Base-by-base conservation (phyloP, 495 filamentous ascomycete species). In the Aspergillus taichungensis region DNA sequence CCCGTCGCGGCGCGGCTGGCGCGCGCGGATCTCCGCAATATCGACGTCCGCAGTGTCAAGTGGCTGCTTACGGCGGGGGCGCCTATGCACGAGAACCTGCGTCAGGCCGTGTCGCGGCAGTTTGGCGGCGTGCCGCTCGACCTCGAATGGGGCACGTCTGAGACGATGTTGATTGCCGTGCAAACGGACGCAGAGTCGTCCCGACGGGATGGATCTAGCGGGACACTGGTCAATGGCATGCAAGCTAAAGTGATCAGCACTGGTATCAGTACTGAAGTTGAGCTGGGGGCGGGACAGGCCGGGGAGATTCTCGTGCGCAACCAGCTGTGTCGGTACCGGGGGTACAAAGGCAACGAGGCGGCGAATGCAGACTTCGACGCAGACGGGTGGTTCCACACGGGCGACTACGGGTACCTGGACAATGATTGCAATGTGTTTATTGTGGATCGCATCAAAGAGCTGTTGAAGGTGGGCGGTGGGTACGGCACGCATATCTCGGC, bases 401-500 rank as follows among this genome's bases (percentile, higher is more conserved):
- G 75, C 11, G 75, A 78, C 45, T 73, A 76, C 38, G 75, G 75
- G 42, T 72, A 78, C 51, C 74, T 70, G 42, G 62, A 75, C 48
- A 46, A 53, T 30, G 60, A 68, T 33, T 71, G 75, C 28, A 59
- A 76, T 37, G 57, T 78, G 8, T 56, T 55, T 31, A 73, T 78
- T 51, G 73, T 77, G 46, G 75, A 78, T 45, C 73, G 75, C 37
- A 74, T 76, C 62, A 78, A 78, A 63, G 77, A 78, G 42, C 53
- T 78, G 13, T 66, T 64, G 32, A 62, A 62, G 28, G 43, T 52
- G 7, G 45, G 45, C 6, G 47, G 40, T 6, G 47, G 47, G 8
- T 50, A 50, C n/a, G 49, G 49, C 2, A 42, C 43, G 80, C 86
- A 89, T 56, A 82, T 91, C 13, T 82, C 84, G 2, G 85, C 85